These are phyloP conservation scores for Vaccinium vitisidaea DNA, from an alignment of 148 eudicot genomes.

Conservation along the genomic window DNA sequence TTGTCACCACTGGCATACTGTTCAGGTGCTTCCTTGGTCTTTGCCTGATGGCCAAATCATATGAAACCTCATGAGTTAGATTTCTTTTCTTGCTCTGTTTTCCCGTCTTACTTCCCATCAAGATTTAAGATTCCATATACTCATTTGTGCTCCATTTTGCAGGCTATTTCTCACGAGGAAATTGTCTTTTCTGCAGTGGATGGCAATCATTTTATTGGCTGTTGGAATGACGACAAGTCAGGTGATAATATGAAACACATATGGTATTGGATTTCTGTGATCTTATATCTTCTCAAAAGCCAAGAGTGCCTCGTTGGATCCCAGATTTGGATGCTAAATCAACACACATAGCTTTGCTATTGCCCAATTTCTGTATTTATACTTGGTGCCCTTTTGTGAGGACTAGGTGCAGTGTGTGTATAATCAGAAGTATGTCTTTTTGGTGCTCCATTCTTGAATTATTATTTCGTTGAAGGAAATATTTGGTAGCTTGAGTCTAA, in stretches of 20 bases:
- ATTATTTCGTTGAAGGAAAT: background rate
- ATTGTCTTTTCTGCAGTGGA: slow-evolving; percentile 92
- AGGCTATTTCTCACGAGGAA: slow-evolving; percentile 85
- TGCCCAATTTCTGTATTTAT: background rate
- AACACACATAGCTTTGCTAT: background rate
- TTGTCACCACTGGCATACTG: slow-evolving; percentile 85
- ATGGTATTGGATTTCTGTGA: background rate
- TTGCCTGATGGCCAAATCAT: slow-evolving; percentile 5
- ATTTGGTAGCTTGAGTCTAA: background rate
- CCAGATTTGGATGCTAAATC: background rate
- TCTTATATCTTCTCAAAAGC: background rate
- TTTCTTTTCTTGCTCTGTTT: background rate
- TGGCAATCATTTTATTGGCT: slow-evolving; percentile 85
- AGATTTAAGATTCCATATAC: background rate
- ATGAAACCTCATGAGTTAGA: background rate
- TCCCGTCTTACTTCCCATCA: background rate
- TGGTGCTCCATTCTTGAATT: background rate
- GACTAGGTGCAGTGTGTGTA: background rate
- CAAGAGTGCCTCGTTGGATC: background rate
- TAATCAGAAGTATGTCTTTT: background rate
- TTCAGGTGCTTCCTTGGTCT: slow-evolving; percentile 59
- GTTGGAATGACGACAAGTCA: slow-evolving; percentile 97
- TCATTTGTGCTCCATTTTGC: background rate
- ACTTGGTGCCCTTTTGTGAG: background rate
- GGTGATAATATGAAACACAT: slow-evolving; percentile 38